Evolutionary conservation across 805 yeast genomes (phyloP), one percentile per base, ranked within the genome.

Genomic region (Pichia pseudocactophila): DNA sequence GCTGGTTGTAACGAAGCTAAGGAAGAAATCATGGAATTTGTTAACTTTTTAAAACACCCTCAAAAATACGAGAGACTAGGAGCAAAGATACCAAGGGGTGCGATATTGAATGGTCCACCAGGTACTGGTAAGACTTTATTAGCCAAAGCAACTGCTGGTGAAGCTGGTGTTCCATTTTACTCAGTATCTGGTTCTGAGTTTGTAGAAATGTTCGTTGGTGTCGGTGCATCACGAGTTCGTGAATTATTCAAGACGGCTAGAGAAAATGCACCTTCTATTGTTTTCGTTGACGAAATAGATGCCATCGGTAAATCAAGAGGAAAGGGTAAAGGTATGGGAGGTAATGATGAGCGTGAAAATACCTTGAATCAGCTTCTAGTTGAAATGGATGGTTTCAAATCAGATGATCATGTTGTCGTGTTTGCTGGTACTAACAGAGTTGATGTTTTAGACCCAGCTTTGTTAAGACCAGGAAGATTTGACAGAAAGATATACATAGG

Each of bases 151-250:
- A 88, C 96, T 20, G 97, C 96, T 2, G 96, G 97, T 53, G 96
- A 88, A 61, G 96, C 96, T 2, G 92, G 86, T 39, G 97, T 88
- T 40, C 96, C 97, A 20, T 88, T 88, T 61, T 78, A 78, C 50
- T 80, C 92, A 18, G 96, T 88, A 7, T 82, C 94, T 1, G 96
- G 96, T 54, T 86, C 96, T 12, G 96, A 88, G 60, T 88, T 88
- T 52, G 94, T 87, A n/a, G 96, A 88, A 62, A 88, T 88, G 96
- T 88, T 85, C 69, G 94, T 85, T 17, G 96, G 96, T 65, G 96
- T 88, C 20, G 96, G 96, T 66, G 96, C 96, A 4, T 80, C 90
- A 3, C 74, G 97, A 62, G 97, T 88, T 34, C 83, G 97, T 61
- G 96, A 89, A 58, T 70, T 88, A 56, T 88, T 88, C 67, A 81